Conservation (phyloP, 2,329 filamentous ascomycete species). For the Furcasterigmium sp. region DNA sequence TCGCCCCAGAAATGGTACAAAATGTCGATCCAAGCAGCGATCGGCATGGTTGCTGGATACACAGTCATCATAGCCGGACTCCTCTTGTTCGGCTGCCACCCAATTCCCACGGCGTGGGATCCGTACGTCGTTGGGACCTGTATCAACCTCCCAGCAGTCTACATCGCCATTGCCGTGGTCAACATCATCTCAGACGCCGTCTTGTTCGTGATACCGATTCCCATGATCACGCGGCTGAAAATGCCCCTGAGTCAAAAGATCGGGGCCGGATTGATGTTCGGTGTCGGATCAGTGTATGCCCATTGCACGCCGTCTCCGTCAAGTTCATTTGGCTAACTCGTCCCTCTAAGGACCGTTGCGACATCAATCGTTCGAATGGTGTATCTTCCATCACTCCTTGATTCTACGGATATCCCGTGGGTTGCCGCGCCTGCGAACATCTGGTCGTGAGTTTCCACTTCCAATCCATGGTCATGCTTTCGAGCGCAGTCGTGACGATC, state of each 20-base stretch:
- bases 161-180: conserved; percentile 39
- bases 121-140: conserved; percentile 23
- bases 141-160: conserved; percentile 36
- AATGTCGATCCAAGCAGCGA: conserved; percentile 16
- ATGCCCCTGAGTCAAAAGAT: conserved; percentile 40
- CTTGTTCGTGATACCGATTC: conserved; percentile 38
- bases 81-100: conserved; percentile 14
- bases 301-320: no score
- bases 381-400: conserved; percentile 10
- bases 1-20: conserved; percentile 24
- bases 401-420: conserved; percentile 8
- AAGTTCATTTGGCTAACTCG: no score
- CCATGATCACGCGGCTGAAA: conserved; percentile 34
- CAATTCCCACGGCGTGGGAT: conserved; percentile 14
- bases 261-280: conserved; percentile 35
- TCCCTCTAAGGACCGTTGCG: conserved; percentile 23
- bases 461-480: background rate
- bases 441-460: conserved; percentile 10
- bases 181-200: conserved; percentile 42
- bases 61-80: conserved; percentile 15
- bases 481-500: background rate
- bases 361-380: conserved; percentile 16
- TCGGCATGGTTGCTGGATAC: conserved; percentile 21
- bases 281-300: conserved; percentile 28
- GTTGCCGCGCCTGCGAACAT: conserved; percentile 13